Evolutionary conservation across 805 yeast genomes (phyloP).

Genomic region (Cyberlindnera saturnus): DNA sequence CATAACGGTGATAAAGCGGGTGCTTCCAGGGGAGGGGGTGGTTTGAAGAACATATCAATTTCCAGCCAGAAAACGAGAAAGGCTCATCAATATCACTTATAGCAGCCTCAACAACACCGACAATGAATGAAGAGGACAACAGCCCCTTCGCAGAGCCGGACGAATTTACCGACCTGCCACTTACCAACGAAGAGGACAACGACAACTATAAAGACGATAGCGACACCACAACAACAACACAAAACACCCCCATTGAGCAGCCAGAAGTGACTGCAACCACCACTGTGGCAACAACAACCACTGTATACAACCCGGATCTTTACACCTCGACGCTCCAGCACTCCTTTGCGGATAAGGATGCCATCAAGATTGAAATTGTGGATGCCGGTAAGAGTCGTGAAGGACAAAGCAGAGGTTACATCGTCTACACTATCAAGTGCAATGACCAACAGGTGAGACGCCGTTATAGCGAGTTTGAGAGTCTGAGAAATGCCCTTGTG

Average conservation of each 20-base stretch:
- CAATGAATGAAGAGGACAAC: conserved; percentile 23
- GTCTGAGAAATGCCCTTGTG: conserved; percentile 63
- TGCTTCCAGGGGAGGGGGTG: too few relatives aligned
- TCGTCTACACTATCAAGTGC: conserved; percentile 73
- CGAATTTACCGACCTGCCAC: conserved; percentile 24
- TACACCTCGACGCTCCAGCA: conserved; percentile 18
- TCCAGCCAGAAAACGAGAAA: too few relatives aligned
- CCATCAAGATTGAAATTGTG: conserved; percentile 39
- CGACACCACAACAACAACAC: background rate
- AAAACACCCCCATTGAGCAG: background rate
- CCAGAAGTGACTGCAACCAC: background rate
- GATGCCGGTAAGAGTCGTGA: conserved; percentile 88
- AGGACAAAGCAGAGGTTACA: conserved; percentile 67
- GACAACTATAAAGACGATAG: background rate
- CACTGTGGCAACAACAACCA: conserved; percentile 7
- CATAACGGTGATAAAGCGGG: too few relatives aligned
- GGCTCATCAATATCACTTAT: too few relatives aligned
- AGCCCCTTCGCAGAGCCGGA: conserved; percentile 21
- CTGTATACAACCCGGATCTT: conserved; percentile 25
- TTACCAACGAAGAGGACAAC: conserved; percentile 14
- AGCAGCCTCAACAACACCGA: background rate
- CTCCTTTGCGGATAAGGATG: conserved; percentile 13
- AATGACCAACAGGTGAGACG: conserved; percentile 65
- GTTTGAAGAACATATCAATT: too few relatives aligned
- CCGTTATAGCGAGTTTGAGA: conserved; percentile 89